Percentiles rank a stretch among this genome's conserved stretches.
phyloP scores from a whole-genome alignment of 2,329 filamentous ascomycete genomes.

The Nemania diffusa region DNA sequence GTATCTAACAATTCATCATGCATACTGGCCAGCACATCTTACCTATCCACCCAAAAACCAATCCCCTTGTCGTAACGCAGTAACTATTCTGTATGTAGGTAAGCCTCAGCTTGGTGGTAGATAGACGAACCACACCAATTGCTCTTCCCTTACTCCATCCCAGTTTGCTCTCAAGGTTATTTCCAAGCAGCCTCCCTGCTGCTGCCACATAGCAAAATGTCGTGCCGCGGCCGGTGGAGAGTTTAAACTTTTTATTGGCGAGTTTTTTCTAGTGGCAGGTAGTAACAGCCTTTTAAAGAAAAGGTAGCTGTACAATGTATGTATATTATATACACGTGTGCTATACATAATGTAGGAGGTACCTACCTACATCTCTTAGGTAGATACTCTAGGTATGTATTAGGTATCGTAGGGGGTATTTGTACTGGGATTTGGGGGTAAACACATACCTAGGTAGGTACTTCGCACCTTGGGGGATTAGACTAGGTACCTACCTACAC shows the following conservation, averaged over 20 bases:
- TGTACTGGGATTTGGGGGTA: not conserved
- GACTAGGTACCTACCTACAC: not conserved
- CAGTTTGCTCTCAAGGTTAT: constrained; percentile 14
- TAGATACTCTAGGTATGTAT: not conserved
- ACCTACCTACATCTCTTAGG: not conserved
- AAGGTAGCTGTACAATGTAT: not conserved
- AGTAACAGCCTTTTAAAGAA: not conserved
- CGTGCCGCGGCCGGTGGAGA: not conserved
- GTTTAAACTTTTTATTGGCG: not conserved
- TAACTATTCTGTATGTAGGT: not conserved
- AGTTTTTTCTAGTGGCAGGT: not conserved
- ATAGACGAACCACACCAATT: constrained; percentile 8
- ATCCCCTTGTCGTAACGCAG: constrained; percentile 3
- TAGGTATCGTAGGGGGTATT: no score
- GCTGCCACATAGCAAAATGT: constrained; percentile 25
- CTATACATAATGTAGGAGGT: not conserved
- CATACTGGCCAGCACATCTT: constrained; percentile 32
- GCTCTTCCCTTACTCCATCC: constrained; percentile 7
- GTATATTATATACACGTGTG: no score
- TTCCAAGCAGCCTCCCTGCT: constrained; percentile 14
- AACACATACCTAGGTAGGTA: not conserved
- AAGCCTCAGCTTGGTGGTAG: not conserved
- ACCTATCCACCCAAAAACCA: constrained; percentile 15
- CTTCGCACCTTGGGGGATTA: not conserved
- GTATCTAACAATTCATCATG: constrained; percentile 34